Evolutionary conservation across 2,329 filamentous ascomycete genomes (phyloP).

Genomic region (Hypomyces perniciosus): DNA sequence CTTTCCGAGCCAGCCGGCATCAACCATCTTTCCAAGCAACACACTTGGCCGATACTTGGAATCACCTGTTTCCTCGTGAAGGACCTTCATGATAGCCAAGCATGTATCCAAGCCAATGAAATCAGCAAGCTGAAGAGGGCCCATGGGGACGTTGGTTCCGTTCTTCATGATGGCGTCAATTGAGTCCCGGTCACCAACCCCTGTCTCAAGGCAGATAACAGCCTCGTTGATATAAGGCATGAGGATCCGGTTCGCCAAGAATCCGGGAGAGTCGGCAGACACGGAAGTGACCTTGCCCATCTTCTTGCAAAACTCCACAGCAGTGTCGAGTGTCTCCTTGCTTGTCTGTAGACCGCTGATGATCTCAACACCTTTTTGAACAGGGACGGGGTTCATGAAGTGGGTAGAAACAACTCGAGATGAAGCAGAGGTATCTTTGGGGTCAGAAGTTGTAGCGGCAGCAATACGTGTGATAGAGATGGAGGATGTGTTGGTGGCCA

Average conservation of each 20-base stretch:
- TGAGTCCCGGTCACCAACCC: slow-evolving; percentile 79
- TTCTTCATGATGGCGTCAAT: slow-evolving; percentile 99
- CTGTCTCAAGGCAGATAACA: slow-evolving; percentile 90
- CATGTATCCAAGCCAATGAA: slow-evolving; percentile 98
- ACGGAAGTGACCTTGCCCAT: slow-evolving; percentile 92
- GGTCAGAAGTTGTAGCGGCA: slow-evolving; percentile 72
- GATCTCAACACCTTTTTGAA: slow-evolving; percentile 97
- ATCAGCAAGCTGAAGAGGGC: slow-evolving; percentile 85
- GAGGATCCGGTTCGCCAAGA: slow-evolving; percentile 91
- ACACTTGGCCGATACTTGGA: slow-evolving; percentile 92
- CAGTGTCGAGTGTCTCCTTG: slow-evolving; percentile 70
- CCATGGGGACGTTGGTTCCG: slow-evolving; percentile 97
- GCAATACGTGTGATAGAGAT: slow-evolving; percentile 97
- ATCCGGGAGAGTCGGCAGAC: slow-evolving; percentile 85
- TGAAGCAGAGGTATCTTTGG: slow-evolving; percentile 71
- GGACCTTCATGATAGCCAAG: slow-evolving; percentile 91
- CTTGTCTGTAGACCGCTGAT: slow-evolving; percentile 93
- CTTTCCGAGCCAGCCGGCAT: slow-evolving; percentile 96
- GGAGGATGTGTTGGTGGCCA: slow-evolving; percentile 97
- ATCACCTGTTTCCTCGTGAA: slow-evolving; percentile 87
- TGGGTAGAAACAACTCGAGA: slow-evolving; percentile 92
- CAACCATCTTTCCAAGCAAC: slow-evolving; percentile 88
- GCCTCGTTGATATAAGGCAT: slow-evolving; percentile 99
- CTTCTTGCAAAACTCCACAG: slow-evolving; percentile 76
- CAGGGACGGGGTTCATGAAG: slow-evolving; percentile 98